Percentiles rank a stretch among this genome's conserved stretches.
These are phyloP conservation scores for Colletotrichum cordylinicola DNA, from an alignment of 2,329 filamentous ascomycete species.

Conservation along the genomic window DNA sequence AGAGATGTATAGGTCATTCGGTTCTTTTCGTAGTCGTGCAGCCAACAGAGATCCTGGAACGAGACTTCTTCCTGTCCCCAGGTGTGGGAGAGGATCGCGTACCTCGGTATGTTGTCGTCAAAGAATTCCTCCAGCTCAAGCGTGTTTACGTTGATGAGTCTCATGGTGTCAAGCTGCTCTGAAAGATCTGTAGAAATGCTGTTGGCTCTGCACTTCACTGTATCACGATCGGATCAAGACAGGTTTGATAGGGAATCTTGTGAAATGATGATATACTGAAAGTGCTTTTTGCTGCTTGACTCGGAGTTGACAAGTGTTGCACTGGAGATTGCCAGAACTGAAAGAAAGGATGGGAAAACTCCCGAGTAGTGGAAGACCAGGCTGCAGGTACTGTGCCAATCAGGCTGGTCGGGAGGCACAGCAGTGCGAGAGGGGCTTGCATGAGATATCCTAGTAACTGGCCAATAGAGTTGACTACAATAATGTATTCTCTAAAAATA, in stretches of 20 bases:
- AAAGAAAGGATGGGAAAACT: no score
- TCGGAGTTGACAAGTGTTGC: no score
- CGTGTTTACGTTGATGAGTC: not conserved
- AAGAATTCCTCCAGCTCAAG: not conserved
- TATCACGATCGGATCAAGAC: no score
- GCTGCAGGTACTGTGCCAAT: not conserved
- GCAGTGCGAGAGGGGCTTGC: not conserved
- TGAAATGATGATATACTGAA: no score
- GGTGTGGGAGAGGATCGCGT: constrained; percentile 25
- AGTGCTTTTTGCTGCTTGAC: no score
- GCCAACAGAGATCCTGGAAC: constrained; percentile 19
- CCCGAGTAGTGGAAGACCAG: not conserved
- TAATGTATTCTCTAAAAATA: not conserved
- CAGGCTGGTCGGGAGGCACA: not conserved
- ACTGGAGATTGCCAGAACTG: no score
- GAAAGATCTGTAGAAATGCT: no score
- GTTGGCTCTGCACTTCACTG: no score
- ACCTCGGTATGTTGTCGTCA: not conserved
- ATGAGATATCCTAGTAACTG: not conserved
- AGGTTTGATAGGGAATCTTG: no score
- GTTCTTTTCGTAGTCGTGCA: constrained; percentile 11
- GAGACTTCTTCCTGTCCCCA: constrained; percentile 22
- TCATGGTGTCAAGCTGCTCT: not conserved
- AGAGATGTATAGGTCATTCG: not conserved
- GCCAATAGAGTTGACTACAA: not conserved